Base-by-base conservation (phyloP, 345 rosid species). In the Passiflora organensis region DNA sequence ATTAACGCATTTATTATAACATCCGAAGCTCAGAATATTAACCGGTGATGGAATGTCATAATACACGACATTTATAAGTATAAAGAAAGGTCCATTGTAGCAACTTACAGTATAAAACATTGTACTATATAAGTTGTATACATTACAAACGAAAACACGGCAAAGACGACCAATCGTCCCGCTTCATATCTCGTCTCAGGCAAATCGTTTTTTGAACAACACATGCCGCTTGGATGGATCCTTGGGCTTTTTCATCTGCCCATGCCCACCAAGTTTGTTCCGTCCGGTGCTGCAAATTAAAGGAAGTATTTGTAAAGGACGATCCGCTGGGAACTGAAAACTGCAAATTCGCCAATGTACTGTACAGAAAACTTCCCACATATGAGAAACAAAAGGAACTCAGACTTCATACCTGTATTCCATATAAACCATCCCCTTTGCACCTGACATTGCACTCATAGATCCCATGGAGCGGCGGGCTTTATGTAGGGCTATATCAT, bases 401-500 rank as follows among this genome's bases (percentile, higher is more conserved):
- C 9, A 13, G 25, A 15, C 23, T 17, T 1, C 10, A 17, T 65
- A 85, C 91, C 89, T 77, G 79, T 84, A 93, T 75, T 89, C 99
- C 94, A 81, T 75, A 67, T 93, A 89, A 9, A 86, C 87, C 87
- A 82, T 81, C 59, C 95, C 94, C 12, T 78, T 76, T 13, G 96
- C 86, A 56, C 99, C 97, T 0, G 96, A 93, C 89, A 93, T 81
- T 17, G 75, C 71, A 66, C 96, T 82, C 96, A 91, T 85, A 24
- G 89, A 78, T 64, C 87, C 89, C 48, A 52, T 50, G 1, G 42
- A 62, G 45, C 91, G 78, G 57, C 91, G 89, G 14, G 81, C 85
- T 52, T 83, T 87, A 15, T 81, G 84, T 32, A 84, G 83, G 47
- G 83, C 86, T 69, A 84, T 89, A 46, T 85, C 99, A 43, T 84